Base-by-base conservation (phyloP, 306 rosid species). In the Sindora glabra region DNA sequence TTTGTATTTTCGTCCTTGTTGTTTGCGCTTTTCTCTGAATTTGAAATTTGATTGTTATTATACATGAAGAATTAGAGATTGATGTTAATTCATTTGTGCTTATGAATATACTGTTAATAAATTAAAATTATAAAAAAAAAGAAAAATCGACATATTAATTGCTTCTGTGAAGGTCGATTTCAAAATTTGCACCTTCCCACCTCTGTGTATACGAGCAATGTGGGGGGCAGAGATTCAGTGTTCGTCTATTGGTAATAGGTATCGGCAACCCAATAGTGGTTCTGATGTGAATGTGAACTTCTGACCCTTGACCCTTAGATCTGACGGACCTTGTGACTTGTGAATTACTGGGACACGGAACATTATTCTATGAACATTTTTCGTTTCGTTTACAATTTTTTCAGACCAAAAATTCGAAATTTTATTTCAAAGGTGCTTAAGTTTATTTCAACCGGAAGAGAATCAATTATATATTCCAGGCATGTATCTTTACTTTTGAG, bases 1-100 rank as follows among this genome's bases (percentile, higher is more conserved):
- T 29, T 13, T 6, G n/a, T 10, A 1, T 1, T 51, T 26, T 21
- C 27, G 23, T 32, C 30, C 13, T 17, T 10, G 0, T 0, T 44
- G 11, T 58, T 34, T n/a, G n/a, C n/a, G n/a, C n/a, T 22, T 39
- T 23, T 8, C 3, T 10, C 33, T 26, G 18, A 8, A 34, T 13
- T 48, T 58, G 29, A 60, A 24, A 54, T 19, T 49, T 74, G 56
- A 65, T 68, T 75, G 72, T 77, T 83, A 80, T 69, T 79, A 74
- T 65, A 74, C 78, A 69, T 62, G 41, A 56, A 53, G 57, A 62
- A 5, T 30, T 27, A 19, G 61, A 29, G 14, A 59, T 40, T 25
- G 67, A 55, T 40, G 64, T 73, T 46, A 48, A 51, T 64, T 12
- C 30, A 53, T 58, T 58, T n/a, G n/a, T n/a, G n/a, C 51, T 60